A percentile compares a stretch with the other conserved stretches of the same genome.
Conservation (phyloP, 208 protist genomes). For the Crithidia brevicula region DNA sequence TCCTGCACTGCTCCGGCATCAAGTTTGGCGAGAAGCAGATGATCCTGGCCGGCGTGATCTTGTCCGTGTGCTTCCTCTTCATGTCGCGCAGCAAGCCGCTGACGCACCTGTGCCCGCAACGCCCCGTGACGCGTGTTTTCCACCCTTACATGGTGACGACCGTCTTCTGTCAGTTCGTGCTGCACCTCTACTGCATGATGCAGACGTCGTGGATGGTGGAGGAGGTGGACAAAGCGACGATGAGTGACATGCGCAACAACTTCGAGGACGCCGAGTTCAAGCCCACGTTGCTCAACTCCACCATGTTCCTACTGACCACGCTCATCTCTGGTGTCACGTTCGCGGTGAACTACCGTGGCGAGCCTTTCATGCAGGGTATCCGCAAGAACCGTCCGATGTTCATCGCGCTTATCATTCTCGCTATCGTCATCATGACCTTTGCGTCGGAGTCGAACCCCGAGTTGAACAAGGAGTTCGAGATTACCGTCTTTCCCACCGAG, state of each 20-base stretch:
- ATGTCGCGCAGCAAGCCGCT: constrained; percentile 97
- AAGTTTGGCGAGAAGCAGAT: constrained; percentile 98
- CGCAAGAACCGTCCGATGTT: constrained; percentile 93
- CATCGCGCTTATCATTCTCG: constrained; percentile 77
- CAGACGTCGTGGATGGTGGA: constrained; percentile 76
- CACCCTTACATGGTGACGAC: constrained; percentile 95
- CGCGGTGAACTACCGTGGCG: constrained; percentile 97
- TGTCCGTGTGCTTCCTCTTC: constrained; percentile 98
- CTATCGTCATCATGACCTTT: constrained; percentile 77
- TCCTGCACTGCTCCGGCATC: constrained; percentile 97
- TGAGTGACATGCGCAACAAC: constrained; percentile 55
- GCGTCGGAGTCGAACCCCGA: constrained; percentile 79
- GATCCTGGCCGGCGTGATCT: constrained; percentile 94
- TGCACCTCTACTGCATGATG: constrained; percentile 95
- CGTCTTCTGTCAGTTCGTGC: constrained; percentile 95
- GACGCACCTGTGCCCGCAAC: constrained; percentile 85
- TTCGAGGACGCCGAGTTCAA: constrained; percentile 93
- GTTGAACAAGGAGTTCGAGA: constrained; percentile 86
- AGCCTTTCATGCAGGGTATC: constrained; percentile 95
- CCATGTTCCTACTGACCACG: constrained; percentile 96
- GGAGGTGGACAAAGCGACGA: constrained; percentile 64
- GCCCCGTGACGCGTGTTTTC: constrained; percentile 96
- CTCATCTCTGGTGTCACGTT: constrained; percentile 96
- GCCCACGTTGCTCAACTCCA: constrained; percentile 96
- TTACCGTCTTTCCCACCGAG: constrained; percentile 83